Evolutionary conservation across 2,329 filamentous ascomycete genomes (phyloP).

Genomic region (Cadophora sp.): DNA sequence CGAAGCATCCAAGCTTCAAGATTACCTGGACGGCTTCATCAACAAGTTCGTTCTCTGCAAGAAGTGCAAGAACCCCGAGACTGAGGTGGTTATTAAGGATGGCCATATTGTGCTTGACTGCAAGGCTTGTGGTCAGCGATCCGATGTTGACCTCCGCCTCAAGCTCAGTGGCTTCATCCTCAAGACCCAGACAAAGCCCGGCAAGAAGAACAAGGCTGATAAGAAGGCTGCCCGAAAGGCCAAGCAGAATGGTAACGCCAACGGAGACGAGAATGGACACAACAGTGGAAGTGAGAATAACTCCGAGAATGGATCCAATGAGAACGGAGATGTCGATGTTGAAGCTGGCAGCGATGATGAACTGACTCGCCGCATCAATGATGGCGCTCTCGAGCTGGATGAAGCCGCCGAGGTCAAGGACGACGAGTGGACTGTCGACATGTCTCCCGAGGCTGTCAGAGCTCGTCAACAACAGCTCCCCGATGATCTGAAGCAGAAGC

Average conservation of each 20-base stretch:
- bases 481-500: constrained; percentile 91
- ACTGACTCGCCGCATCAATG: constrained; percentile 77
- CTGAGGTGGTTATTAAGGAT: constrained; percentile 94
- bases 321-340: constrained; percentile 58
- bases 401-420: constrained; percentile 73
- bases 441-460: constrained; percentile 93
- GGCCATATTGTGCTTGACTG: constrained; percentile 92
- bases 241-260: constrained; percentile 66
- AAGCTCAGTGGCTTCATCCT: constrained; percentile 98
- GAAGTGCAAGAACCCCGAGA: constrained; percentile 99
- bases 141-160: constrained; percentile 88
- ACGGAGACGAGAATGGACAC: constrained; percentile 58
- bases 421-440: constrained; percentile 94
- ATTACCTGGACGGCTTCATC: constrained; percentile 98
- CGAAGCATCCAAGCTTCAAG: constrained; percentile 93
- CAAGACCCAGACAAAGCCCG: constrained; percentile 92
- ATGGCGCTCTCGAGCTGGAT: constrained; percentile 75
- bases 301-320: constrained; percentile 62
- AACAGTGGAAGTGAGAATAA: constrained; percentile 71
- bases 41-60: constrained; percentile 99
- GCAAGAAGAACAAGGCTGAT: constrained; percentile 96
- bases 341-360: constrained; percentile 90
- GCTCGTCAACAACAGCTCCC: constrained; percentile 92
- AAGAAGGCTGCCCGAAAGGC: constrained; percentile 91
- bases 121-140: constrained; percentile 96